phyloP scores from a whole-genome alignment of 192 early-diverging fungal genomes.

The Coemansia erecta region DNA sequence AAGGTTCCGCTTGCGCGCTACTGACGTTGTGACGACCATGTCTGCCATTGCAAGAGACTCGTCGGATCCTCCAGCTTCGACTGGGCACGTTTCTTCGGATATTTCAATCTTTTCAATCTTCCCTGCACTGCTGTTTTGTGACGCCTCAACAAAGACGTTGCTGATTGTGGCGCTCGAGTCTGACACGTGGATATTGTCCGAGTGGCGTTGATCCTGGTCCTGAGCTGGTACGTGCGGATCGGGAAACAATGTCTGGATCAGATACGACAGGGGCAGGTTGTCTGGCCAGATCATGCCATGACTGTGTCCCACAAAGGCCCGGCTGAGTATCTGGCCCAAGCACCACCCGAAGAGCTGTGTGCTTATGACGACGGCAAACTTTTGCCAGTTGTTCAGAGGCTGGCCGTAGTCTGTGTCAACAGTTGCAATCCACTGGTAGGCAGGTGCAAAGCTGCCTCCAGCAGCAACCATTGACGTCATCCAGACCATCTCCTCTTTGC shows the following conservation, averaged over 20 bases:
- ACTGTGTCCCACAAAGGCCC: conserved; percentile 32
- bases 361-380: conserved; percentile 29
- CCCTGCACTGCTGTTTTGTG: neutral
- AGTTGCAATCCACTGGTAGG: conserved; percentile 48
- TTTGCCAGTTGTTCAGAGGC: conserved; percentile 30
- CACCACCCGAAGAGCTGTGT: conserved; percentile 49
- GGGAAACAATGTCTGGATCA: conserved; percentile 39
- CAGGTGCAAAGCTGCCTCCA: conserved; percentile 45
- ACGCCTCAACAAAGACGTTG: conserved; percentile 1
- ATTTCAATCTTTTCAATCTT: conserved; percentile 1
- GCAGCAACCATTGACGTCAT: conserved; percentile 46
- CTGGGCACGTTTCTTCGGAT: neutral
- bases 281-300: conserved; percentile 39
- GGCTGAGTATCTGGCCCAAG: conserved; percentile 35
- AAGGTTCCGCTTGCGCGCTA: conserved; percentile 21
- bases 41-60: no score
- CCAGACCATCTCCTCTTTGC: conserved; percentile 42
- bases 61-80: no score
- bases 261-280: conserved; percentile 30
- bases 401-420: conserved; percentile 39
- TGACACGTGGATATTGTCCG: neutral
- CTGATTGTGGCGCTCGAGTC: conserved; percentile 6
- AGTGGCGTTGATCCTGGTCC: neutral
- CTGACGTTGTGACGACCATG: conserved; percentile 4
- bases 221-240: neutral